Evolutionary conservation across 2,329 filamentous ascomycete species (phyloP).

Genomic region (Calcarisporium arbuscula): DNA sequence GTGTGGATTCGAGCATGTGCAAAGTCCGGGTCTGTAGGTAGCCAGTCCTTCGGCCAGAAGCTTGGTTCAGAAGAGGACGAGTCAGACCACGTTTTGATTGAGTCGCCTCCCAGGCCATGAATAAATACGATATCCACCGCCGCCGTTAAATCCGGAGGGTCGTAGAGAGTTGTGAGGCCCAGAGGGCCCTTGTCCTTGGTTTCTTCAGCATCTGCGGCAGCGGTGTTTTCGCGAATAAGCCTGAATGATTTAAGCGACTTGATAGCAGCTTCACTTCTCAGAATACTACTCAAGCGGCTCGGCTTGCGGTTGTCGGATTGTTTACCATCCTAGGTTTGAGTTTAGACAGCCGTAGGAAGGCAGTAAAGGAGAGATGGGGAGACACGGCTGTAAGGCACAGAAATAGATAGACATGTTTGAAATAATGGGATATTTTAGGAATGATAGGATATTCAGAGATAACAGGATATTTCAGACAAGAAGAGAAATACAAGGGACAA

Average conservation of each 20-base stretch:
- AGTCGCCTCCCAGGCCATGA: slow-evolving; percentile 3
- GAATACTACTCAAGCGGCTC: not conserved
- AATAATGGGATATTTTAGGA: no score
- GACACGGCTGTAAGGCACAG: no score
- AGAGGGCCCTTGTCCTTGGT: slow-evolving; percentile 4
- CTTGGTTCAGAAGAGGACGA: not conserved
- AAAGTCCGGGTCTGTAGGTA: slow-evolving; percentile 3
- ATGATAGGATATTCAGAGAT: no score
- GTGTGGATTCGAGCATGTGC: slow-evolving; percentile 5
- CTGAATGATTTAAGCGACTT: not conserved
- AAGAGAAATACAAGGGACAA: no score
- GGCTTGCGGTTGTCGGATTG: slow-evolving; percentile 1
- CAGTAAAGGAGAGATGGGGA: no score
- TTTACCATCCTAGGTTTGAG: no score
- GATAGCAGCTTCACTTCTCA: not conserved
- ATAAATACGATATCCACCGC: slow-evolving; percentile 5
- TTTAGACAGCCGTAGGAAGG: no score
- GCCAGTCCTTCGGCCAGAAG: slow-evolving; percentile 7
- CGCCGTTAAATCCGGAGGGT: not conserved
- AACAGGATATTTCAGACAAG: no score
- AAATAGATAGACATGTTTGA: no score
- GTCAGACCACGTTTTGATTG: slow-evolving; percentile 5
- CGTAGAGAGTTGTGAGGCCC: slow-evolving; percentile 5
- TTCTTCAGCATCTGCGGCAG: not conserved
- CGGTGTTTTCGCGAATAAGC: not conserved